Conservation (phyloP, 495 filamentous ascomycete species). For the Trichoderma gamsii region DNA sequence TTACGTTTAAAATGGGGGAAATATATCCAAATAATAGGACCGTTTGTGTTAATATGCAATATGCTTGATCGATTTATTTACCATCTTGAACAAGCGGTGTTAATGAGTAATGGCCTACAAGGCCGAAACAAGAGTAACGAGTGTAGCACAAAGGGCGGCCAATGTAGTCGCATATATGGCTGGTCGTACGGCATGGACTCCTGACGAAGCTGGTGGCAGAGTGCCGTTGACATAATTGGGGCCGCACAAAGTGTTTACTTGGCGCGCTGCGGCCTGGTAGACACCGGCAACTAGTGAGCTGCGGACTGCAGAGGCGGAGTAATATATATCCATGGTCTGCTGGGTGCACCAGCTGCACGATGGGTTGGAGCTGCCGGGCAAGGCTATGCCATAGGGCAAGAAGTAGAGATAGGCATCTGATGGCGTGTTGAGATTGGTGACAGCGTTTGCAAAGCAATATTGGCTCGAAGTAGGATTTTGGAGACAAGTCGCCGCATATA, state of each 20-base stretch:
- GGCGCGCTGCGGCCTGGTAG: conserved; percentile 58
- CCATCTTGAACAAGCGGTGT: neutral
- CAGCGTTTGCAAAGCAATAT: conserved; percentile 79
- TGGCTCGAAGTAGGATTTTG: conserved; percentile 45
- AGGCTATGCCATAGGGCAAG: conserved; percentile 65
- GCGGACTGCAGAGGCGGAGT: conserved; percentile 52
- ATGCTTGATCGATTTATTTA: neutral
- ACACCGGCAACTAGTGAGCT: conserved; percentile 50
- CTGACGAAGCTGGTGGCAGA: conserved; percentile 38
- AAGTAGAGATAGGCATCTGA: conserved; percentile 74
- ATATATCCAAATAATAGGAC: neutral
- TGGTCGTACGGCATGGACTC: neutral
- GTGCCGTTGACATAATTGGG: conserved; percentile 54
- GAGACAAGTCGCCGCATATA: conserved; percentile 77
- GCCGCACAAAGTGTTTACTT: conserved; percentile 62
- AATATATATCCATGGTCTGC: conserved; percentile 65
- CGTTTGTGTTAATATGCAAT: neutral
- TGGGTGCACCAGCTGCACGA: conserved; percentile 64
- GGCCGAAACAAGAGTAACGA: neutral
- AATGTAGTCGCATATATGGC: neutral
- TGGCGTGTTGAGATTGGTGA: conserved; percentile 63
- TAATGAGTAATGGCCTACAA: neutral
- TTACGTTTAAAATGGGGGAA: neutral
- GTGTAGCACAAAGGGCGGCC: neutral
- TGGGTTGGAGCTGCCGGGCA: conserved; percentile 57